Percentiles rank a stretch among this genome's conserved stretches.
Conservation (phyloP, 805 yeast species). For the Ogataea trehaloabstinens region DNA sequence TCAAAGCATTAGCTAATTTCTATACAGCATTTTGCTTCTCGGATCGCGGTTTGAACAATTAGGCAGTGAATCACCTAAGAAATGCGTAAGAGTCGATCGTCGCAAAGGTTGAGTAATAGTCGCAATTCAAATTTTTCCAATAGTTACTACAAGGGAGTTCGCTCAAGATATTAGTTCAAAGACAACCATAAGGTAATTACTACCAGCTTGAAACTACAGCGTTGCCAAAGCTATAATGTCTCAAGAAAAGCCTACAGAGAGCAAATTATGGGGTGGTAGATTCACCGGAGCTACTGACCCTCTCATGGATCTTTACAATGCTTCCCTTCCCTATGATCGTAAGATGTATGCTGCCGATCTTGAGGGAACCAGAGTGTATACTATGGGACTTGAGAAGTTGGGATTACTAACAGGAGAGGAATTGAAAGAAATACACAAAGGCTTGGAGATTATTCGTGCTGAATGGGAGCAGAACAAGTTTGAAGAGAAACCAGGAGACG, state of each 20-base stretch:
- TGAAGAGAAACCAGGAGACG: slow-evolving; percentile 84
- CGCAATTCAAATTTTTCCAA: too few relatives aligned
- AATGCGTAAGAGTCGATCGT: too few relatives aligned
- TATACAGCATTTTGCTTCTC: too few relatives aligned
- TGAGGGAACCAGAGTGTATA: slow-evolving; percentile 91
- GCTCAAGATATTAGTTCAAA: too few relatives aligned
- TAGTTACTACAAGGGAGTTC: too few relatives aligned
- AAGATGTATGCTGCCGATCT: slow-evolving; percentile 93
- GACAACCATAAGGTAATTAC: too few relatives aligned
- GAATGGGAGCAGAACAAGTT: slow-evolving; percentile 81
- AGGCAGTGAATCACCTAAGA: too few relatives aligned
- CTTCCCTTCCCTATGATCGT: slow-evolving; percentile 93
- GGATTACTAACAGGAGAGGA: slow-evolving; percentile 75
- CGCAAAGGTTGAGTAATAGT: too few relatives aligned
- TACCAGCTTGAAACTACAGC: too few relatives aligned
- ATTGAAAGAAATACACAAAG: slow-evolving; percentile 76
- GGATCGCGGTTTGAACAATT: too few relatives aligned
- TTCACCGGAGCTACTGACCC: slow-evolving; percentile 98
- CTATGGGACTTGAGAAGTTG: slow-evolving; percentile 77
- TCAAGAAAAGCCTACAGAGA: slow-evolving; percentile 52
- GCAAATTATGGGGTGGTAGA: slow-evolving; percentile 96
- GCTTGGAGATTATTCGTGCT: slow-evolving; percentile 62
- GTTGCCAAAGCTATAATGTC: too few relatives aligned
- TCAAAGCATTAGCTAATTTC: too few relatives aligned
- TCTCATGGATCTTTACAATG: slow-evolving; percentile 94